phyloP scores from a whole-genome alignment of 768 basidiomycete genomes.

The Lactarius hatsudake region DNA sequence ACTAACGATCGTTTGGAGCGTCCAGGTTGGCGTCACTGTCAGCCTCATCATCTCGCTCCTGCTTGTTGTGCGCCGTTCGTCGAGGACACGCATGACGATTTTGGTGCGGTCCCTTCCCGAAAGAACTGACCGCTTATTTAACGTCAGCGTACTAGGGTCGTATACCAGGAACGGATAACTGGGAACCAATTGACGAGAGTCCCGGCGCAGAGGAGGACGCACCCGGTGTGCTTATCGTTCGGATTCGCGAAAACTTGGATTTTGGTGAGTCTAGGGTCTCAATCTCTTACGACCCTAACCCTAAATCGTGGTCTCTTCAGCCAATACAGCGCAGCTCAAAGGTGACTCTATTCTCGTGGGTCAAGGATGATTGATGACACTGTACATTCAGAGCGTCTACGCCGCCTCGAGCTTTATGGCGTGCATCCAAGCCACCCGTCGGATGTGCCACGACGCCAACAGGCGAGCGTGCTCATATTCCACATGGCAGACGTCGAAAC shows the following conservation, averaged over 20 bases:
- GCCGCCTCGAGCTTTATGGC: conserved; percentile 88
- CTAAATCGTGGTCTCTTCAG: conserved; percentile 38
- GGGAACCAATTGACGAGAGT: conserved; percentile 88
- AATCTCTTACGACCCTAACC: neutral
- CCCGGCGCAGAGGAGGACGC: conserved; percentile 79
- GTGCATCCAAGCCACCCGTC: conserved; percentile 78
- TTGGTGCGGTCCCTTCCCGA: conserved; percentile 48
- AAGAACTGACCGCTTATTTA: neutral
- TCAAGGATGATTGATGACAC: neutral
- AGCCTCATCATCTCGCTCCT: conserved; percentile 85
- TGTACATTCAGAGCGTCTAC: conserved; percentile 57
- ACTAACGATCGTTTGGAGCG: conserved; percentile 83
- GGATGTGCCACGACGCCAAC: conserved; percentile 74
- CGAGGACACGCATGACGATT: conserved; percentile 87
- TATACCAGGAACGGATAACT: conserved; percentile 82
- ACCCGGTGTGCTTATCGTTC: conserved; percentile 80
- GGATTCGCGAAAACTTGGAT: conserved; percentile 86
- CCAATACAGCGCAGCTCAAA: conserved; percentile 94
- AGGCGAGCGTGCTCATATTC: conserved; percentile 80
- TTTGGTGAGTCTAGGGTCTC: conserved; percentile 59
- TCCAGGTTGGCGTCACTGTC: conserved; percentile 91
- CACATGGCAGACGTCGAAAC: conserved; percentile 91
- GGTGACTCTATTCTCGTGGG: conserved; percentile 40
- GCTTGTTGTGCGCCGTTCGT: conserved; percentile 86
- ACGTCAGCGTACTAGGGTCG: conserved; percentile 55